Conservation (phyloP, 2,329 filamentous ascomycete genomes). For the Cucurbitaria berberidis region DNA sequence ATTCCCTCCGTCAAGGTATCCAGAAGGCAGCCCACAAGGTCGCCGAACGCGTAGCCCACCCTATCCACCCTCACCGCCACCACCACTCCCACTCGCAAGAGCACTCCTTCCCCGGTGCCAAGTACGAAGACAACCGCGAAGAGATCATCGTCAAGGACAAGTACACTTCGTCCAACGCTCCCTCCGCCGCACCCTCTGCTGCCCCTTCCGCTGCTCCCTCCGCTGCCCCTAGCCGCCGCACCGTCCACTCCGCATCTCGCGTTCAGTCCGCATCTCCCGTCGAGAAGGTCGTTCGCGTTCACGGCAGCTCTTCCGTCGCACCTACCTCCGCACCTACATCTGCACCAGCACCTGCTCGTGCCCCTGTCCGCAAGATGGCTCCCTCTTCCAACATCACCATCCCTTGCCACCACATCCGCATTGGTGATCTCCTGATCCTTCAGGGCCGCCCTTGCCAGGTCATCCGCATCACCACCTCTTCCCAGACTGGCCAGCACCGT, state of each 20-base stretch:
- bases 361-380: slow-evolving; percentile 48
- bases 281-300: slow-evolving; percentile 35
- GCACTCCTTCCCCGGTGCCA: slow-evolving; percentile 45
- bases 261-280: slow-evolving; percentile 48
- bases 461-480: slow-evolving; percentile 98
- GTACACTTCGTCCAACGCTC: slow-evolving; percentile 44
- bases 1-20: slow-evolving; percentile 74
- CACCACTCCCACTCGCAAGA: slow-evolving; percentile 49
- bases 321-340: slow-evolving; percentile 76
- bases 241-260: slow-evolving; percentile 49
- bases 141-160: slow-evolving; percentile 59
- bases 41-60: slow-evolving; percentile 69
- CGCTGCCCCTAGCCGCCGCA: slow-evolving; percentile 38
- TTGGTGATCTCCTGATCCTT: slow-evolving; percentile 97
- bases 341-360: slow-evolving; percentile 14
- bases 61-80: slow-evolving; percentile 64
- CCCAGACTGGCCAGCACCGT: slow-evolving; percentile 98
- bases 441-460: slow-evolving; percentile 99
- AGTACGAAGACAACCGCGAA: slow-evolving; percentile 48
- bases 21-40: slow-evolving; percentile 59
- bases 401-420: slow-evolving; percentile 99
- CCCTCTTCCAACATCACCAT: slow-evolving; percentile 93
- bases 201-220: slow-evolving; percentile 38
- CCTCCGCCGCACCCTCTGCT: too few species aligned
- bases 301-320: slow-evolving; percentile 60